A percentile compares a stretch with the other conserved stretches of the same genome.
Evolutionary conservation across 1,284 basidiomycete species (phyloP).

Genomic region (Mycena citricolor): DNA sequence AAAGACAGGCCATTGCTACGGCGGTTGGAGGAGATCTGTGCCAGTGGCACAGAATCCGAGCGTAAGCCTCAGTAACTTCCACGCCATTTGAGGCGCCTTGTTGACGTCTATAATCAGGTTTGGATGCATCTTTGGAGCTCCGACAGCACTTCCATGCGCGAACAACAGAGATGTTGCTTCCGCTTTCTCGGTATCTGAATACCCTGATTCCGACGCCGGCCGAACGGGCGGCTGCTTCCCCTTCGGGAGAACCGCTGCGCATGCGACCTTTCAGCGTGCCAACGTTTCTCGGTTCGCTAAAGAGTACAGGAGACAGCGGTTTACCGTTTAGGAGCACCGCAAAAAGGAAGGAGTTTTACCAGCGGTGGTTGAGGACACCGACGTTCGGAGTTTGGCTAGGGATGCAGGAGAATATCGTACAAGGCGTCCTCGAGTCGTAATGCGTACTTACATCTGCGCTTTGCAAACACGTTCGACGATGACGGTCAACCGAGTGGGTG

Average conservation of each 20-base stretch:
- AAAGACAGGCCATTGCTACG: constrained; percentile 80
- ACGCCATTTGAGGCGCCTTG: no score
- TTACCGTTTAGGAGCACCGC: constrained; percentile 71
- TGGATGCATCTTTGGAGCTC: constrained; percentile 66
- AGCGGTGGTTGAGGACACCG: constrained; percentile 69
- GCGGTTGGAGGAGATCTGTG: constrained; percentile 59
- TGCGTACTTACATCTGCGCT: no score
- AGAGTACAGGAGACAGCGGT: constrained; percentile 67
- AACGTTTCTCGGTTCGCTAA: constrained; percentile 82
- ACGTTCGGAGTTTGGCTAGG: constrained; percentile 78
- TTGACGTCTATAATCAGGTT: constrained; percentile 45
- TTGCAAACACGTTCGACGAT: no score
- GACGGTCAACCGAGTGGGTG: no score
- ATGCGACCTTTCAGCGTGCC: constrained; percentile 79
- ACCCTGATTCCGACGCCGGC: constrained; percentile 77
- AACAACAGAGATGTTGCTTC: constrained; percentile 87
- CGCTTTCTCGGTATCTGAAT: constrained; percentile 91
- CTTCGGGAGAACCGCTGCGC: constrained; percentile 32
- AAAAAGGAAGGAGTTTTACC: constrained; percentile 71
- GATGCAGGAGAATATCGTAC: constrained; percentile 68
- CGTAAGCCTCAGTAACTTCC: constrained; percentile 40
- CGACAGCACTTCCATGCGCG: constrained; percentile 86
- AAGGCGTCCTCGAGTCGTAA: constrained; percentile 47
- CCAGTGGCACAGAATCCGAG: constrained; percentile 42
- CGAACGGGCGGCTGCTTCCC: constrained; percentile 36